Percentiles rank a stretch among this genome's conserved stretches.
These are phyloP conservation scores for Pisolithus microcarpus DNA, from an alignment of 768 basidiomycete genomes.

Conservation along the genomic window DNA sequence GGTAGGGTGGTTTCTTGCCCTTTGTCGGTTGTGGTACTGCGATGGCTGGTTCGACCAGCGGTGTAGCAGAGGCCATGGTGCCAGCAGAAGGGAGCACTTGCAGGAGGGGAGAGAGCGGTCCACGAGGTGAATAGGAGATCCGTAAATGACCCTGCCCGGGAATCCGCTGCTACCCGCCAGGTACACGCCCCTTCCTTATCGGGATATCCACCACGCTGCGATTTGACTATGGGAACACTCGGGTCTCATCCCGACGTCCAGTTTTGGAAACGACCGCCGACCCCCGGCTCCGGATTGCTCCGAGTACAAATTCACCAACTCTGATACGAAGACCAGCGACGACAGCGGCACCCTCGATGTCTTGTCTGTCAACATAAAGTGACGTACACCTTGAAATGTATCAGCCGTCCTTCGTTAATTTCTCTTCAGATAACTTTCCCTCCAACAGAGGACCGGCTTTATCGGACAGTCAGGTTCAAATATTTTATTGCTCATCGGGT, in stretches of 20 bases:
- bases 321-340: neutral
- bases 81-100: neutral
- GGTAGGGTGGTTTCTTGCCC: slow-evolving; percentile 64
- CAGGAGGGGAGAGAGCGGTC: neutral
- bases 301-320: neutral
- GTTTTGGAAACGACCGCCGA: neutral
- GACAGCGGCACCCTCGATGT: no score
- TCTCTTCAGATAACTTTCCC: no score
- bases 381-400: no score
- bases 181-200: neutral
- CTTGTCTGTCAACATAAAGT: no score
- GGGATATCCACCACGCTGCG: neutral
- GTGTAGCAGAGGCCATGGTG: slow-evolving; percentile 12
- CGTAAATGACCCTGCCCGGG: neutral
- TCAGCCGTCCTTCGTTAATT: no score
- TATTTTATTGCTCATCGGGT: no score
- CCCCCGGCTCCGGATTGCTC: neutral
- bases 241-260: neutral
- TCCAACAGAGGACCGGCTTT: no score
- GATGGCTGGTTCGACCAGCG: neutral
- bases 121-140: neutral
- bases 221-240: neutral
- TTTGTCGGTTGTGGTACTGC: slow-evolving; percentile 3
- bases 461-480: no score
- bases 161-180: neutral